Evolutionary conservation across 2,329 filamentous ascomycete genomes (phyloP), one percentile per base, ranked within the genome.

Genomic region (Elsinoe australis): DNA sequence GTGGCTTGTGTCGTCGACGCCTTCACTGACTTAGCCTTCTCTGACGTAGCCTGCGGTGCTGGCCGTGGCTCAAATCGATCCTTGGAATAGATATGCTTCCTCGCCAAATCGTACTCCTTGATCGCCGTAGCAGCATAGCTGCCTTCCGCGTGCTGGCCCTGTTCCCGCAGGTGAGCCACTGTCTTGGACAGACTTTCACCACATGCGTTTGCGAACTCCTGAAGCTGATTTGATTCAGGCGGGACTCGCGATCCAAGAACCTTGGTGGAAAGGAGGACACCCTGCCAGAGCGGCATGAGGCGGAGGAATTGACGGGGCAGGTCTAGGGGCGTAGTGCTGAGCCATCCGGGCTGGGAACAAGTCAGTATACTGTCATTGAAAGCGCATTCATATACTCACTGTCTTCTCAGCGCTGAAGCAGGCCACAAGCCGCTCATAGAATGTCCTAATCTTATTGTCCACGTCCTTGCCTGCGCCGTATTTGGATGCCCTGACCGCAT

Each of bases 211-310:
- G 56, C 49, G n/a, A 60, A 50, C 29, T 55, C 51, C 15, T 47
- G 47, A 7, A 56, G 59, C 7, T 54, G 47, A 7, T 54, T 35
- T 1, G 49, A 35, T 18, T 56, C 46, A 5, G 59, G 59, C 39
- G 59, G 58, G 53, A 67, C 63, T 6, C 64, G 51, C 3, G 50
- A 49, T 7, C 65, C 65, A 0, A 72, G 62, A 3, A 71, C 64
- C 26, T 62, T 62, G 44, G 61, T 59, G 1, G 69, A 64, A 3
- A 71, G 61, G 38, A 55, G 59, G n/a, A 72, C 60, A n/a, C 64
- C 69, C 50, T 71, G 68, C 62, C 63, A 69, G 17, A 71, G 55
- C 9, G 66, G 61, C 7, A 69, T 54, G 3, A 48, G 33, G 45
- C 34, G 45, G 6, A 48, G 12, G 33, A 48, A 48, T 22, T 48